Evolutionary conservation across 306 rosid species (phyloP), one percentile per base, ranked within the genome.

Genomic region (Alnus rubra): DNA sequence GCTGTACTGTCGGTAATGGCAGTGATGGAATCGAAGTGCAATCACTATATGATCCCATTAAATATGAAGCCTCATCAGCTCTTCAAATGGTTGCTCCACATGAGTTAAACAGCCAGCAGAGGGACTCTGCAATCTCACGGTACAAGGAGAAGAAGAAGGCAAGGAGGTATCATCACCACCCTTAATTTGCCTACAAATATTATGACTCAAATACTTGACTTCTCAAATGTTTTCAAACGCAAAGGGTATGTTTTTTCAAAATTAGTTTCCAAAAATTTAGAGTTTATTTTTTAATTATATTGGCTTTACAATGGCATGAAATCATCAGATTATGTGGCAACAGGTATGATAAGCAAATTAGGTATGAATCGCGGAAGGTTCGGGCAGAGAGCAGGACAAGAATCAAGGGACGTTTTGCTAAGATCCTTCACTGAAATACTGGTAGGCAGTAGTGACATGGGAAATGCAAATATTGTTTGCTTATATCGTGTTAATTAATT

Each of bases 71-170:
- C 51, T 23, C 77, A 15, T 23, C 85, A 51, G 85, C 84, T 50
- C 60, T 82, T 74, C 88, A 83, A 0, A 94, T 71, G 79, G 84
- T 85, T 49, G 78, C 73, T 51, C 44, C 87, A 58, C 81, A 85
- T 79, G 98, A 93, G 69, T 62, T 90, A 74, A 79, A 79, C 11
- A 89, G 84, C 76, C 94, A 87, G 82, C 91, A 90, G 56, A 85
- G 98, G 78, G 97, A 92, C 84, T 87, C 92, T 37, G 97, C 98
- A 23, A 81, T 94, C 56, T 83, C 89, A 64, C 90, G 98, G 44
- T 94, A 94, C 88, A 94, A 94, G 87, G 92, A 90, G 87, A 94
- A 94, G 89, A 94, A 85, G 88, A 92, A 87, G 88, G 86, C 96
- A 39, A 90, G 98, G 83, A 94, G 98, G 98, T 94, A 88, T 69